phyloP scores from a whole-genome alignment of 23 red algal genomes.

The Cyanidioschyzon merolae region DNA sequence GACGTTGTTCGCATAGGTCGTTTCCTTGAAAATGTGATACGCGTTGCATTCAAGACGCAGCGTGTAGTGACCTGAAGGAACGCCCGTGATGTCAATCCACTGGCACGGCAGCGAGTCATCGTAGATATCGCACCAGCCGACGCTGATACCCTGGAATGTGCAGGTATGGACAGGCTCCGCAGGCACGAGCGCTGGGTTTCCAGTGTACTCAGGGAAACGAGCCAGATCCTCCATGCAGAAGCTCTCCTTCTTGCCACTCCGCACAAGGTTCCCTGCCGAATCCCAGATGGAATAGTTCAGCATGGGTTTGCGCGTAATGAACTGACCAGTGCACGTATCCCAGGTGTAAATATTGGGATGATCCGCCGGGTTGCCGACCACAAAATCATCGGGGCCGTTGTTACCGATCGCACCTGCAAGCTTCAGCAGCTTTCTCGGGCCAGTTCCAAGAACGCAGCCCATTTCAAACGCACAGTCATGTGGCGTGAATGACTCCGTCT shows the following conservation, averaged over 20 bases:
- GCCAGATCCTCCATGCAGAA: constrained; percentile 21
- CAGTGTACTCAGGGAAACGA: constrained; percentile 9
- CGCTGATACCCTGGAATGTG: constrained; percentile 18
- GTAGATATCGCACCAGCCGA: constrained; percentile 9
- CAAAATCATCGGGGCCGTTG: constrained; percentile 18
- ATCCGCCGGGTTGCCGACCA: constrained; percentile 10
- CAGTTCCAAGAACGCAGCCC: not conserved
- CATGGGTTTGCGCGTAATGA: constrained; percentile 18
- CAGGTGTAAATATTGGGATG: constrained; percentile 17
- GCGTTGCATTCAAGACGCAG: constrained; percentile 9
- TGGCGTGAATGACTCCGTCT: constrained; percentile 4
- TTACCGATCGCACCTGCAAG: constrained; percentile 1
- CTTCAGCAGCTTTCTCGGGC: not conserved
- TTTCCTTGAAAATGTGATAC: constrained; percentile 14
- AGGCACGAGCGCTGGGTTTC: constrained; percentile 8
- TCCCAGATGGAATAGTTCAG: constrained; percentile 14
- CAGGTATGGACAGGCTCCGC: constrained; percentile 3
- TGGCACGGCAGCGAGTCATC: constrained; percentile 17
- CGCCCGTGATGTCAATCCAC: constrained; percentile 14
- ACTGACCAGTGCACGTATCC: constrained; percentile 10
- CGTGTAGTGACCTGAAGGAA: not conserved
- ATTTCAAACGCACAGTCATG: not conserved
- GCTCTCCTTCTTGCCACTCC: constrained; percentile 9
- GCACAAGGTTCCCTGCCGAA: constrained; percentile 1
- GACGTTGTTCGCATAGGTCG: constrained; percentile 2